phyloP scores from a whole-genome alignment of 169 alveolate species.

The Eimeria necatrix region DNA sequence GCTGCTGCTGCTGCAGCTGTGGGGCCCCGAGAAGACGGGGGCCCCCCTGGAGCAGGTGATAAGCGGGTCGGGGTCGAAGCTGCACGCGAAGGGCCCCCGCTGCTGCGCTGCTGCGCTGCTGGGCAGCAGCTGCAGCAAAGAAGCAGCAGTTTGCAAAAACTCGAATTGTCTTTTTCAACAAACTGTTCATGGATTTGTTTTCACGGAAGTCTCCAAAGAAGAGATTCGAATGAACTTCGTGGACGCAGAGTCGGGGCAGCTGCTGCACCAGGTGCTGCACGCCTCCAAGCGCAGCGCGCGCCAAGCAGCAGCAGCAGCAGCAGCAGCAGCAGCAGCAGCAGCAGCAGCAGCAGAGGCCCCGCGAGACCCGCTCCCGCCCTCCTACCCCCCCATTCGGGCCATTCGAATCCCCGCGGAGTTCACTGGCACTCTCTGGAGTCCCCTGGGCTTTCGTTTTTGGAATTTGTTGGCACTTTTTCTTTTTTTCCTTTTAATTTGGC shows the following conservation, averaged over 20 bases:
- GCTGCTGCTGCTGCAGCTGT: neutral
- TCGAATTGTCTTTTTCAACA: neutral
- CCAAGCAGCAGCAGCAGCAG: neutral
- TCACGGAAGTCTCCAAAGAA: neutral
- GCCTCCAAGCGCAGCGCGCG: constrained; percentile 7
- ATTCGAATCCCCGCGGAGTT: neutral
- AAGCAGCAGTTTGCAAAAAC: neutral
- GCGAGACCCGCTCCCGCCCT: too few species aligned
- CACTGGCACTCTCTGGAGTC: neutral
- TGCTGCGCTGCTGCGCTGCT: neutral
- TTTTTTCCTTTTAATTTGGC: too few species aligned
- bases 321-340: neutral
- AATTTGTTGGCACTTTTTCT: too few species aligned
- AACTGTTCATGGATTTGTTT: neutral
- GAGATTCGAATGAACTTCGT: neutral
- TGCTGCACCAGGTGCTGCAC: neutral
- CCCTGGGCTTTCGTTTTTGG: too few species aligned
- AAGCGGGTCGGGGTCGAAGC: constrained; percentile 60
- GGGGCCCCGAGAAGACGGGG: constrained; percentile 20
- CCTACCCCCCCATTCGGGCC: neutral
- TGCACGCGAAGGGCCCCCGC: neutral
- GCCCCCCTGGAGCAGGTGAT: constrained; percentile 35
- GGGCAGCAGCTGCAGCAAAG: neutral
- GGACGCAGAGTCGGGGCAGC: constrained; percentile 19
- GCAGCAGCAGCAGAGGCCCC: neutral